Percentiles rank a stretch among this genome's conserved stretches.
Conservation (phyloP, 2,329 filamentous ascomycete species). For the Exophiala bonariae region DNA sequence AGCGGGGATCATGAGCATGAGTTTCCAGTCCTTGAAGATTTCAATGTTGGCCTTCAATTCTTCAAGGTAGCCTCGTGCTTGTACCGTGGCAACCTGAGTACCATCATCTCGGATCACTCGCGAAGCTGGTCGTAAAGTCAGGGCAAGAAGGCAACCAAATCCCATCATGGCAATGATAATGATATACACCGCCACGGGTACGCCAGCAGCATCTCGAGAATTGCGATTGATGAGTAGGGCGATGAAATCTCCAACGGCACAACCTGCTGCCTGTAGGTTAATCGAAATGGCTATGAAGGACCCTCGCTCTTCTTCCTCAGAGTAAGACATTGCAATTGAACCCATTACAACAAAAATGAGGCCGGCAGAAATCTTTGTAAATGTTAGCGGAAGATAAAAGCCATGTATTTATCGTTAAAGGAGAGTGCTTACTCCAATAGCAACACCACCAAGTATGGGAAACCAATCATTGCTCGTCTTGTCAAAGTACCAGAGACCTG, state of each 20-base stretch:
- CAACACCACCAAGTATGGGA: constrained; percentile 8
- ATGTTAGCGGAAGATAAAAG: background rate
- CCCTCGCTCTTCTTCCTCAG: constrained; percentile 36
- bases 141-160: constrained; percentile 2
- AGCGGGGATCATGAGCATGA: constrained; percentile 31
- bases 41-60: constrained; percentile 34
- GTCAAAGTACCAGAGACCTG: constrained; percentile 16
- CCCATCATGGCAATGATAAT: constrained; percentile 12
- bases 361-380: constrained; percentile 10
- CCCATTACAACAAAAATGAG: constrained; percentile 35
- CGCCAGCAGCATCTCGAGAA: constrained; percentile 4
- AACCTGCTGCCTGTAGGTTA: constrained; percentile 34
- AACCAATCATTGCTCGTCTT: constrained; percentile 6
- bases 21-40: constrained; percentile 30
- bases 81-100: constrained; percentile 29
- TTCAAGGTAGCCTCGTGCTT: constrained; percentile 29
- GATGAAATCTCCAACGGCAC: constrained; percentile 7
- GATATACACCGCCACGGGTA: constrained; percentile 10
- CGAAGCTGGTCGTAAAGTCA: constrained; percentile 4
- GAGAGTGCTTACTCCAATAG: constrained; percentile 7
- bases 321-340: constrained; percentile 35
- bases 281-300: constrained; percentile 32
- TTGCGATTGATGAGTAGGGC: constrained; percentile 13
- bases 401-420: background rate
- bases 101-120: constrained; percentile 17